Conservation (phyloP, 2,329 filamentous ascomycete genomes). For the Beauveria australis region DNA sequence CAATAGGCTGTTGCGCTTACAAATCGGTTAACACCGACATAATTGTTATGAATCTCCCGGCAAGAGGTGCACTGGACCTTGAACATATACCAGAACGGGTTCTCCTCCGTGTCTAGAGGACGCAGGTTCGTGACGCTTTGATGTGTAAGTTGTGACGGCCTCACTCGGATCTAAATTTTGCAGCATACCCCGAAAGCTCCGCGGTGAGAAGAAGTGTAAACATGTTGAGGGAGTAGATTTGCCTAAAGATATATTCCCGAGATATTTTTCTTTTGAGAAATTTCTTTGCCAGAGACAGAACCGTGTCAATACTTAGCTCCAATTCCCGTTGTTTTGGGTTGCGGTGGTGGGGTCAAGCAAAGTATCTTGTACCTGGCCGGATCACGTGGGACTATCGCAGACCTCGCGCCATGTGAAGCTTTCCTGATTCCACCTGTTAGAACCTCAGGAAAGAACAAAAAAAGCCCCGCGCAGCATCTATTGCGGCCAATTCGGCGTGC, state of each 20-base stretch:
- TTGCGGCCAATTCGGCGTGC: background rate
- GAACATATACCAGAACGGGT: conserved; percentile 94
- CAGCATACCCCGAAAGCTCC: conserved; percentile 57
- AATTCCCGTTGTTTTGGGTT: background rate
- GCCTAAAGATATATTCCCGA: background rate
- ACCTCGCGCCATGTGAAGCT: conserved; percentile 7
- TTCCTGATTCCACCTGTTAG: background rate
- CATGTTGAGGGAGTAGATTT: conserved; percentile 38
- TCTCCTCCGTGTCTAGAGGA: conserved; percentile 71
- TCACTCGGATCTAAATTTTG: too few relatives aligned
- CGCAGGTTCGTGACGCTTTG: conserved; percentile 79
- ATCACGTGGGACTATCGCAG: background rate
- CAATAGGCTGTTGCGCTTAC: conserved; percentile 41
- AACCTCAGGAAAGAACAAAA: too few relatives aligned
- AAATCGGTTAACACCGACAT: conserved; percentile 79
- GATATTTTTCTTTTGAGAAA: background rate
- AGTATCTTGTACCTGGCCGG: background rate
- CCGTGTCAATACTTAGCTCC: background rate
- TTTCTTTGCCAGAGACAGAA: background rate
- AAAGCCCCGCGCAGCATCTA: background rate
- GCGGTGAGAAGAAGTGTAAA: conserved; percentile 58
- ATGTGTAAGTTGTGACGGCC: conserved; percentile 7
- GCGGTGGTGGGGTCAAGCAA: background rate
- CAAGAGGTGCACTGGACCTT: conserved; percentile 98
- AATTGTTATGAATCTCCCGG: conserved; percentile 80